Conservation (phyloP, 2,329 filamentous ascomycete species). For the Malbranchea cinnamomea region DNA sequence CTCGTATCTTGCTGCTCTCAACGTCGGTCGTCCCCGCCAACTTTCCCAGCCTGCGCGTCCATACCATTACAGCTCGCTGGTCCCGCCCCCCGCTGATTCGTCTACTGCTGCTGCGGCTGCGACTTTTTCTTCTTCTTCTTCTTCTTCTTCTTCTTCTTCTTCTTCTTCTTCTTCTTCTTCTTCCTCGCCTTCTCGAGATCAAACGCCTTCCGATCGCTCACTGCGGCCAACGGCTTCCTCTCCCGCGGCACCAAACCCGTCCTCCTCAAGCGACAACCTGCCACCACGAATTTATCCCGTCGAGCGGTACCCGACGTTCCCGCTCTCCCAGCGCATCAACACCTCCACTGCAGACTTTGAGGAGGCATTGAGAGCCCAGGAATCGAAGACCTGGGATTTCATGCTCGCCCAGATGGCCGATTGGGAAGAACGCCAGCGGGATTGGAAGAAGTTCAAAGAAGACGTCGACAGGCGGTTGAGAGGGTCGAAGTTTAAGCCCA, state of each 20-base stretch:
- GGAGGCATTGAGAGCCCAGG: constrained; percentile 15
- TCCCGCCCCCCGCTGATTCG: constrained; percentile 6
- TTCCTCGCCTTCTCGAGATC: constrained; percentile 1
- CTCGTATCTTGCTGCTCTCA: too few species aligned
- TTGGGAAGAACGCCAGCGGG: constrained; percentile 24
- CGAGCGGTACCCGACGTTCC: constrained; percentile 1
- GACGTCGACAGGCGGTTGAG: constrained; percentile 14
- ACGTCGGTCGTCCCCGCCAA: constrained; percentile 4
- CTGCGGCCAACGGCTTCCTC: constrained; percentile 2
- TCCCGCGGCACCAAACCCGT: constrained; percentile 3
- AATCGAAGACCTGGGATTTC: constrained; percentile 26
- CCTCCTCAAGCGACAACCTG: too few species aligned
- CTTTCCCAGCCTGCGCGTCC: constrained; percentile 22
- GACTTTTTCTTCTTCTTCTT: constrained; percentile 1
- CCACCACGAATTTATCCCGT: too few species aligned
- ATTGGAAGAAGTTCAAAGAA: constrained; percentile 20
- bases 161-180: constrained; percentile 1
- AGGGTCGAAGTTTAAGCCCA: constrained; percentile 12
- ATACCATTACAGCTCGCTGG: constrained; percentile 11
- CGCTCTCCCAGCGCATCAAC: constrained; percentile 2
- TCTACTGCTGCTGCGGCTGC: too few species aligned
- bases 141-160: constrained; percentile 1
- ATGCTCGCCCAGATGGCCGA: constrained; percentile 29
- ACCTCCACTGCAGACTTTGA: too few species aligned
- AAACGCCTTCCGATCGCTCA: constrained; percentile 1